Evolutionary conservation across 1,139 yeast species (phyloP), one percentile per base, ranked within the genome.

Genomic region (Yamadazyma diospyri): DNA sequence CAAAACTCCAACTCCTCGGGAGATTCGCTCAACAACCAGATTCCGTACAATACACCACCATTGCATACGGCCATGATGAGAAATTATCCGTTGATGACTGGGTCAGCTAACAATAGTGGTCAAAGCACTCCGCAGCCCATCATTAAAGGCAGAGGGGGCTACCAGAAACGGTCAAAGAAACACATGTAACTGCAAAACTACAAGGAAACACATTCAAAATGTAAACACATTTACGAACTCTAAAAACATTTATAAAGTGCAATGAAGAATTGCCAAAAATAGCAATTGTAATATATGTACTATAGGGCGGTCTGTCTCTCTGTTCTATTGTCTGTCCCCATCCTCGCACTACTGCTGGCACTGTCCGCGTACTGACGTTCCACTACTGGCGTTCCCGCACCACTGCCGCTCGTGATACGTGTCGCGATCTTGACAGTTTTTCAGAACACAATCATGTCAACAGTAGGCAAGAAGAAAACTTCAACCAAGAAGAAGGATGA

Each of bases 91-190:
- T 22, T 34, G 25, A 30, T 30, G 25, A 9, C 18, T 11, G 31
- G 27, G 3, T 14, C 25, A 6, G 27, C 12, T 10, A 7, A 16
- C 10, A 13, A 11, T 16, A 9, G 19, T 6, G 23, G 29, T 12
- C 28, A 14, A n/a, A 20, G 11, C 26, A 37, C 37, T 16, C 38
- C 27, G 26, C 20, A 18, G 20, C 72, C 74, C 0, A 62, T 63
- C 4, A 53, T 71, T 28, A 64, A 61, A 42, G 77, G 77, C 10
- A 57, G 77, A 40, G 77, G 76, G 3, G 77, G 77, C 1, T 62
- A 65, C 40, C 77, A 71, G 43, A 69, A 66, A 46, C 52, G 74
- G 40, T 56, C 72, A 0, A 68, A 65, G 46, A 61, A 64, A 32
- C 47, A 45, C 27, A 57, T 58, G 59, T 55, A 39, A 24, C 9